phyloP scores from a whole-genome alignment of 176 grass and related monocot genomes.

The Puccinellia tenuiflora region DNA sequence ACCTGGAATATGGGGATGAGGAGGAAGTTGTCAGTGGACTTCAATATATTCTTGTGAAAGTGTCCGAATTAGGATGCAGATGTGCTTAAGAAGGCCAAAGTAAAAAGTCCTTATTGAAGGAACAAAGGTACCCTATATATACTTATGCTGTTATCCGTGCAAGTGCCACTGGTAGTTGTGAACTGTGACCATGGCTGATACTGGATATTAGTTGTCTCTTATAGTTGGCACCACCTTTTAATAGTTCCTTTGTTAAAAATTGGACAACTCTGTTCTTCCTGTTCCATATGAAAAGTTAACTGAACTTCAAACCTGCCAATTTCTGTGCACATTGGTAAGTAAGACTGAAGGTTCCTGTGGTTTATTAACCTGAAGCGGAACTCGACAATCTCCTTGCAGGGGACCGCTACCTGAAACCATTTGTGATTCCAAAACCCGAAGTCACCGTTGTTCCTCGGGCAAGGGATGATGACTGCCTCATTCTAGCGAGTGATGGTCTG shows the following conservation, averaged over 20 bases:
- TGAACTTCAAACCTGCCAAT: not conserved
- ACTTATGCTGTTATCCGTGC: not conserved
- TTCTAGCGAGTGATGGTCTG: conserved; percentile 63
- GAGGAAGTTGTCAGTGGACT: conserved; percentile 1
- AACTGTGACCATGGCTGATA: conserved; percentile 6
- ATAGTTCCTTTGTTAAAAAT: not conserved
- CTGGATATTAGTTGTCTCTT: conserved; percentile 18
- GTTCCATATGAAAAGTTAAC: not conserved
- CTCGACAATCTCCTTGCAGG: conserved; percentile 42
- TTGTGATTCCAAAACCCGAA: conserved; percentile 65
- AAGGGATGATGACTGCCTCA: conserved; percentile 64
- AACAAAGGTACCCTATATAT: conserved; percentile 26
- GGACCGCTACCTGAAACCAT: conserved; percentile 62
- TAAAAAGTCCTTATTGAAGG: conserved; percentile 5
- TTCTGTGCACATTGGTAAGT: not conserved
- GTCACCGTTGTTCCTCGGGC: conserved; percentile 48
- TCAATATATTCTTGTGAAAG: conserved; percentile 22
- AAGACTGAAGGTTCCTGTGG: not conserved
- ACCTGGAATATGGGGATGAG: not conserved
- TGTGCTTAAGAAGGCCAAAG: conserved; percentile 18
- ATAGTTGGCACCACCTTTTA: not conserved
- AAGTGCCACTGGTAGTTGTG: conserved; percentile 16
- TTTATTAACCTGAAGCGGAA: not conserved
- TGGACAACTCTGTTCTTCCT: conserved; percentile 10
- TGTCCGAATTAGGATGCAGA: conserved; percentile 22